phyloP scores from a whole-genome alignment of 768 basidiomycete genomes.

The Rhizopogon sp. region DNA sequence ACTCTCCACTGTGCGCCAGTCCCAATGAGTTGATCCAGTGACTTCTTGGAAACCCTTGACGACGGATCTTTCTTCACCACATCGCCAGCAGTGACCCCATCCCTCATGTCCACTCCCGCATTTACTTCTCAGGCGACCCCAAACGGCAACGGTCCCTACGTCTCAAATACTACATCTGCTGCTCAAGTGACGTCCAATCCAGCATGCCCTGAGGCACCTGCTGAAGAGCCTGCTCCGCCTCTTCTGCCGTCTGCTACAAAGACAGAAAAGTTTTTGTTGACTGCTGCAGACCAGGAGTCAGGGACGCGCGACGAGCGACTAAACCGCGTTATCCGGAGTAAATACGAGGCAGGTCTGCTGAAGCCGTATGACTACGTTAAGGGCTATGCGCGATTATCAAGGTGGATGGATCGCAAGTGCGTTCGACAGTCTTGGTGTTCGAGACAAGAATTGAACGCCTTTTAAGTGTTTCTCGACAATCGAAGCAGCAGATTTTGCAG shows the following conservation, averaged over 20 bases:
- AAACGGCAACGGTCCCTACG: conserved; percentile 10
- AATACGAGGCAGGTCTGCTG: conserved; percentile 92
- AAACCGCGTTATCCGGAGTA: conserved; percentile 88
- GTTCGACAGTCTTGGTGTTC: conserved; percentile 11
- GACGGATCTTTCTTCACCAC: conserved; percentile 74
- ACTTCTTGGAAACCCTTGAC: conserved; percentile 85
- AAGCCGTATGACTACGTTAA: conserved; percentile 97
- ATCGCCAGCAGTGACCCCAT: conserved; percentile 48
- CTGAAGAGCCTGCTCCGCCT: conserved; percentile 38
- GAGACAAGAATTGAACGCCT: not conserved
- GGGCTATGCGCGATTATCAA: conserved; percentile 84
- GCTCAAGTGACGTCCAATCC: conserved; percentile 19
- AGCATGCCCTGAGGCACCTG: conserved; percentile 18
- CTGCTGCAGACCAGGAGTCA: conserved; percentile 90
- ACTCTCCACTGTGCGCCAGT: not conserved
- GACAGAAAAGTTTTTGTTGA: conserved; percentile 86
- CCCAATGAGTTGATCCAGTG: conserved; percentile 37
- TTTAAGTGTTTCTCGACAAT: conserved; percentile 79
- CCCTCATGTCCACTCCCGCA: conserved; percentile 41
- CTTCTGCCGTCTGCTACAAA: conserved; percentile 72
- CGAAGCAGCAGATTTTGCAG: conserved; percentile 87
- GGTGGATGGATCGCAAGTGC: conserved; percentile 95
- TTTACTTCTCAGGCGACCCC: conserved; percentile 11
- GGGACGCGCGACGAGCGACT: conserved; percentile 88
- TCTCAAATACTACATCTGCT: conserved; percentile 9